These are phyloP conservation scores for Talaromyces sp. DNA, from an alignment of 2,329 filamentous ascomycete species.

Conservation along the genomic window DNA sequence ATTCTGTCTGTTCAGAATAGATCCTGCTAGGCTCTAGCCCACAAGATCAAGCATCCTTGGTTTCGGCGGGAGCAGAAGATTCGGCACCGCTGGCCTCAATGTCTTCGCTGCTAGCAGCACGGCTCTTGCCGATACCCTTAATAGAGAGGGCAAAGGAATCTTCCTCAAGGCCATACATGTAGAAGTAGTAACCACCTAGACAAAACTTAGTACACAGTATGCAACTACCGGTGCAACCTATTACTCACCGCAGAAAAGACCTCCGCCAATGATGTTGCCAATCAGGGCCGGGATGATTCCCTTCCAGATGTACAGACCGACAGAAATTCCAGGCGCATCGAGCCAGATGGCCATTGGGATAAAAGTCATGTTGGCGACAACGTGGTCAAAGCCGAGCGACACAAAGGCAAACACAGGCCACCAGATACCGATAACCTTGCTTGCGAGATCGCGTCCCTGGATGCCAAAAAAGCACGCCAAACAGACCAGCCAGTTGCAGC, in stretches of 20 bases:
- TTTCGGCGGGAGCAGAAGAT: not conserved
- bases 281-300: constrained; percentile 37
- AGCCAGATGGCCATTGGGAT: constrained; percentile 23
- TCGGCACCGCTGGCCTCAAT: constrained; percentile 4
- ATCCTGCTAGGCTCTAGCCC: too few relatives aligned
- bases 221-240: not conserved
- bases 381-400: constrained; percentile 20
- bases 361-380: constrained; percentile 21
- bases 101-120: not conserved
- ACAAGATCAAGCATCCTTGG: not conserved
- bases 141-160: constrained; percentile 5
- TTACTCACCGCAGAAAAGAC: constrained; percentile 10
- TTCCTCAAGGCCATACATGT: constrained; percentile 11
- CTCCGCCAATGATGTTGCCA: constrained; percentile 14
- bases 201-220: not conserved
- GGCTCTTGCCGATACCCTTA: constrained; percentile 1
- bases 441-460: constrained; percentile 16
- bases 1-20: not conserved
- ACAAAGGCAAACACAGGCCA: constrained; percentile 20
- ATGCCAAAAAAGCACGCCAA: constrained; percentile 19
- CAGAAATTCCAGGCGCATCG: constrained; percentile 31
- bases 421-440: constrained; percentile 23
- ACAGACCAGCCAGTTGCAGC: constrained; percentile 22
- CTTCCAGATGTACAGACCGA: constrained; percentile 43
- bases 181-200: constrained; percentile 10